Evolutionary conservation across 2,329 filamentous ascomycete species (phyloP), one percentile per base, ranked within the genome.

Genomic region (Cyanodermella asteris): DNA sequence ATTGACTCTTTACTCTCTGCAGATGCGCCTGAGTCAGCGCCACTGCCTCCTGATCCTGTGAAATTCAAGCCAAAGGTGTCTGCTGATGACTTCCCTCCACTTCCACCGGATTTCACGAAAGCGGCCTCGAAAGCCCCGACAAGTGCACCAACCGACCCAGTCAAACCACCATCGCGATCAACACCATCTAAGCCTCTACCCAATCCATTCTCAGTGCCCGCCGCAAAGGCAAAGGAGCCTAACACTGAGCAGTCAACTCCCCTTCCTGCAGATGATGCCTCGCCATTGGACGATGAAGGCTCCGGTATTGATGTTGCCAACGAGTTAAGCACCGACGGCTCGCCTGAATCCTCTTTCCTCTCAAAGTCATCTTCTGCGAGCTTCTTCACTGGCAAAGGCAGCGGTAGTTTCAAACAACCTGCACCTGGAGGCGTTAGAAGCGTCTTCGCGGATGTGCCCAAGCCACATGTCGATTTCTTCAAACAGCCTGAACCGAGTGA

Each of bases 261-360:
- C n/a, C n/a, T n/a, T n/a, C n/a, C n/a, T n/a, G n/a, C n/a, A n/a
- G n/a, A n/a, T n/a, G n/a, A n/a, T n/a, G n/a, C n/a, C n/a, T n/a
- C n/a, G 18, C 45, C 44, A 22, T 49, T 50, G 4, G 51, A 53
- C 16, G 55, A 55, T 33, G 47, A 46, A 27, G 53, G 51, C 23
- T 56, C 51, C 27, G 53, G 48, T 7, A 48, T 55, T 27, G 54
- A 57, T 18, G 41, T 54, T n/a, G 48, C 48, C 1, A 44, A 50
- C 20, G 50, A 55, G 14, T 30, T 46, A 22, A 43, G 40, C 24
- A 39, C 40, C 5, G 36, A 40, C 20, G 35, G 34, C 13, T 53
- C 51, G 1, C 47, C 47, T 1, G 49, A 55, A 31, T 53, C 49
- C 24, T 56, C 52, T 2, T 57, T 56, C 34, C 38, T 40, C 5